Base-by-base conservation (phyloP, 164 flowering plant species). In the Malania oleifera region DNA sequence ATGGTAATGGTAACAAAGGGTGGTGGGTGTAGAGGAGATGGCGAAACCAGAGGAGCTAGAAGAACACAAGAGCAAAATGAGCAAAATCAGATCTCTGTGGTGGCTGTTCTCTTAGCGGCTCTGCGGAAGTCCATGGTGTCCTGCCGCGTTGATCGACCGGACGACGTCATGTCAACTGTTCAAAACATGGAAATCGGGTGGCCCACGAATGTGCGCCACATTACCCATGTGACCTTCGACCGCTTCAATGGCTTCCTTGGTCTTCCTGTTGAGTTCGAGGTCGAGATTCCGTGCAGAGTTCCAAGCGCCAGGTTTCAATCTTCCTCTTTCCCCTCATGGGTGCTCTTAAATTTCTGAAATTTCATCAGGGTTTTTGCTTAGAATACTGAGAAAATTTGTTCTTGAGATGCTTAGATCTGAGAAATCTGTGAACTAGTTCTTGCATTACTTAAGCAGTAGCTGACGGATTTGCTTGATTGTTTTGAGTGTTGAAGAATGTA, bases 171-270 rank as follows among this genome's bases (percentile, higher is more conserved):
- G 48, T 72, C 89, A 2, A 39, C 83, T 28, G 77, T 81, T 27
- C 81, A 73, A 23, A 70, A 76, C 5, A 81, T 91, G 87, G 99
- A 95, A 34, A 91, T 95, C 41, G 95, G 99, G 5, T 86, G 92
- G 87, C 99, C 99, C 0, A 91, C 96, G 0, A 80, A 95, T 56
- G 99, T 95, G 5, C 80, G 74, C 17, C 99, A 95, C 65, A 69
- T 91, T 0, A 73, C 96, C 29, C 99, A 95, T 54, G 99, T 95
- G 27, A 95, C 99, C 9, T 95, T 95, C 40, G 99, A 95, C 52
- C 77, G 97, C 7, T 95, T 91, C 69, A 71, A 95, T 54, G 99
- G 99, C 0, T 95, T 95, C 64, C 75, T 88, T 28, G 99, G 99
- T 43, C 90, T 95, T 28, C 99, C 99, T 11, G 84, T 83, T 18